Percentiles rank a stretch among this genome's conserved stretches.
Evolutionary conservation across 768 basidiomycete genomes (phyloP).

Genomic region (Boletus rubescentipes): DNA sequence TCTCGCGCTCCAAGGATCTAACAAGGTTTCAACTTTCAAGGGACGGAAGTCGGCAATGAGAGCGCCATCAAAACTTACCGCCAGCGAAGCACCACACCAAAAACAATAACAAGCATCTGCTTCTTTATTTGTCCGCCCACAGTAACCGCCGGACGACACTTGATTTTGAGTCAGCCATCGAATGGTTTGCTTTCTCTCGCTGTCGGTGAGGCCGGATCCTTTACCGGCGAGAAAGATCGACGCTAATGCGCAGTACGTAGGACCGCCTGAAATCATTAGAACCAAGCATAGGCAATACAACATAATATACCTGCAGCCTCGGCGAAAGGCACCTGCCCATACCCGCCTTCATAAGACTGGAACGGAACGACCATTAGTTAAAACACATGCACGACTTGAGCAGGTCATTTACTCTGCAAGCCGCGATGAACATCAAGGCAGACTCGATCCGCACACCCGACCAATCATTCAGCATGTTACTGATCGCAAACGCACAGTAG

Average conservation of each 20-base stretch:
- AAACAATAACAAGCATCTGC: slow-evolving; percentile 96
- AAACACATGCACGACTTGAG: not conserved
- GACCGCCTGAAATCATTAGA: slow-evolving; percentile 60
- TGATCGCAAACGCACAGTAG: slow-evolving; percentile 87
- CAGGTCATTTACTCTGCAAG: slow-evolving; percentile 61
- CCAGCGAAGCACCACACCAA: slow-evolving; percentile 84
- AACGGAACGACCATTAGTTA: slow-evolving; percentile 4
- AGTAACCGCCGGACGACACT: slow-evolving; percentile 70
- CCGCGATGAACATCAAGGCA: slow-evolving; percentile 62
- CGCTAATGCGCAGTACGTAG: slow-evolving; percentile 90
- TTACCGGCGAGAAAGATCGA: slow-evolving; percentile 54
- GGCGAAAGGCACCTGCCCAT: slow-evolving; percentile 74
- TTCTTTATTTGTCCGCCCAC: slow-evolving; percentile 84
- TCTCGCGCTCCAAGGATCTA: slow-evolving; percentile 69
- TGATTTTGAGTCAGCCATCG: slow-evolving; percentile 78
- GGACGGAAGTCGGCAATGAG: not conserved
- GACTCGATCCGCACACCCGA: slow-evolving; percentile 61
- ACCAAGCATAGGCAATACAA: not conserved
- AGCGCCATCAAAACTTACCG: slow-evolving; percentile 44
- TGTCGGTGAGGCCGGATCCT: slow-evolving; percentile 26
- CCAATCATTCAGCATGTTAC: slow-evolving; percentile 78
- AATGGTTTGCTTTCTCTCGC: slow-evolving; percentile 54
- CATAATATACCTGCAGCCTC: slow-evolving; percentile 76
- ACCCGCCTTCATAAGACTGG: slow-evolving; percentile 92
- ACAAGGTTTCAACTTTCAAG: not conserved